phyloP scores from a whole-genome alignment of 129 eudicot genomes.

The Arctium minus region DNA sequence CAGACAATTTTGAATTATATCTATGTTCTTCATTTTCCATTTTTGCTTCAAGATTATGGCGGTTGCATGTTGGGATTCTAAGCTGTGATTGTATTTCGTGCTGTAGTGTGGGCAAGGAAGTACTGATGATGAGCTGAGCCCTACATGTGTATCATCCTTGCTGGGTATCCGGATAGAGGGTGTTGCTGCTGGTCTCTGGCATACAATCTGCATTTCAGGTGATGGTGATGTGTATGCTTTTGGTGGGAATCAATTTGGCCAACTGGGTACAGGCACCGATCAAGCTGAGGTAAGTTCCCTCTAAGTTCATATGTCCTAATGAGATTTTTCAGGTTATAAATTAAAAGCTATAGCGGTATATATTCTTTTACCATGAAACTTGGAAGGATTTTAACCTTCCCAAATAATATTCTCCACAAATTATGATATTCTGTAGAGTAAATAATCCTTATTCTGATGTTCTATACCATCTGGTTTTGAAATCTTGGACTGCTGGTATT shows the following conservation, averaged over 20 bases:
- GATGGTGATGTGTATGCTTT: slow-evolving; percentile 90
- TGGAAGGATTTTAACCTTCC: not conserved
- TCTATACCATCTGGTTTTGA: no score
- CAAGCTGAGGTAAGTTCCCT: slow-evolving; percentile 76
- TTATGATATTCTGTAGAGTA: not conserved
- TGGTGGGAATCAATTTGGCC: slow-evolving; percentile 98
- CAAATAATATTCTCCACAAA: not conserved
- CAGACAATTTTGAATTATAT: slow-evolving; percentile 9
- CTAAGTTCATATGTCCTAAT: not conserved
- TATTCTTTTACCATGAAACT: not conserved
- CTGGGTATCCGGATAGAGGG: slow-evolving; percentile 69
- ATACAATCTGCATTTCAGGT: slow-evolving; percentile 81
- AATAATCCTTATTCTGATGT: no score
- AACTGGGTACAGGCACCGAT: slow-evolving; percentile 89
- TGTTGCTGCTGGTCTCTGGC: slow-evolving; percentile 97
- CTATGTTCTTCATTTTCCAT: not conserved
- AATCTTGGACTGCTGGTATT: not conserved
- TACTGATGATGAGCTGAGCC: slow-evolving; percentile 92
- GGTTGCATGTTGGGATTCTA: slow-evolving; percentile 1
- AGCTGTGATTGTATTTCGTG: slow-evolving; percentile 14
- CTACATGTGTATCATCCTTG: slow-evolving; percentile 85
- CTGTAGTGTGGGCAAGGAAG: slow-evolving; percentile 97
- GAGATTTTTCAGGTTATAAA: not conserved
- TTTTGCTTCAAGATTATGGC: slow-evolving; percentile 9
- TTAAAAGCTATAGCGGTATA: not conserved